A percentile compares a stretch with the other conserved stretches of the same genome.
Evolutionary conservation across 805 yeast species (phyloP).

Genomic region (Metschnikowia kofuensis): DNA sequence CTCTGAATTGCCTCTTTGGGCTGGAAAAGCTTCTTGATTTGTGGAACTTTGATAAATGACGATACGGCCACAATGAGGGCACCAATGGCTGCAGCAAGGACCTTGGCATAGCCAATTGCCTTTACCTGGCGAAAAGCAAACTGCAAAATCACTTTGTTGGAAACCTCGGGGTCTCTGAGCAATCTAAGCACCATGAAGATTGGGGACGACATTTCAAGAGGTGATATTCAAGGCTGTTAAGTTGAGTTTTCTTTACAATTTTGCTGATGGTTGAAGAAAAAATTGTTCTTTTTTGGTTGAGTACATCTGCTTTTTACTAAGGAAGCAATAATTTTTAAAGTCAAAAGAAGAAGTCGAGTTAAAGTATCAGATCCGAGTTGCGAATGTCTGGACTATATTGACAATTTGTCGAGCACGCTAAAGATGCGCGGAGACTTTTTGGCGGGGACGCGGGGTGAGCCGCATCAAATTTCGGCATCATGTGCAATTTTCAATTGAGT

Average conservation of each 20-base stretch:
- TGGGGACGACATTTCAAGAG: conserved; percentile 8
- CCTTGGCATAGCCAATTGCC: conserved; percentile 33
- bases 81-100: conserved; percentile 32
- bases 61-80: conserved; percentile 36
- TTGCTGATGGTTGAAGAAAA: too few relatives aligned
- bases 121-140: conserved; percentile 34
- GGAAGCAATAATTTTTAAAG: too few relatives aligned
- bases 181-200: conserved; percentile 25
- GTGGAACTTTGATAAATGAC: conserved; percentile 40
- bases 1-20: conserved; percentile 26
- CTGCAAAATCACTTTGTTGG: conserved; percentile 36
- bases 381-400: not conserved
- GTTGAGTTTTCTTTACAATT: too few relatives aligned
- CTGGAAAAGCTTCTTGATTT: conserved; percentile 32
- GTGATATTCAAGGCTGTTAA: too few relatives aligned
- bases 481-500: not conserved
- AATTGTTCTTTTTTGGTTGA: too few relatives aligned
- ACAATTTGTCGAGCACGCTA: not conserved
- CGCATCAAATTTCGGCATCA: conserved; percentile 1
- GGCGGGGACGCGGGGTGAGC: not conserved
- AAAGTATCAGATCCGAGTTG: not conserved
- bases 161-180: conserved; percentile 38
- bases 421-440: not conserved
- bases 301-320: not conserved
- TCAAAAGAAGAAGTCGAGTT: too few relatives aligned